Evolutionary conservation across 257 asterid genomes (phyloP).

Genomic region (Oldenlandia corymbosa): DNA sequence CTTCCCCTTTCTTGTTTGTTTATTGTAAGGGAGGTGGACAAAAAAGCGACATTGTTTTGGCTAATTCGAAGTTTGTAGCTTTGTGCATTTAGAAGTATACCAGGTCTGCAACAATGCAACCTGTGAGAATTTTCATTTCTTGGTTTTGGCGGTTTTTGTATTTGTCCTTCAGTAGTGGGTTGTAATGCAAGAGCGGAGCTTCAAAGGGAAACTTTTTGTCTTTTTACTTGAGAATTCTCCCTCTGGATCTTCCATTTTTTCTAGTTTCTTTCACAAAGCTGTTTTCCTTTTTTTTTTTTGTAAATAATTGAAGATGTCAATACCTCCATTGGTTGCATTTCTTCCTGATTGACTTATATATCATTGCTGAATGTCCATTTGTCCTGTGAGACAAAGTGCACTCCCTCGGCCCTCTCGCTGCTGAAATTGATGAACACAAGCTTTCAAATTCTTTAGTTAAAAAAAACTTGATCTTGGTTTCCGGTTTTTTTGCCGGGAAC

Average conservation of each 20-base stretch:
- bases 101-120: background rate
- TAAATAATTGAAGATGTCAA: background rate
- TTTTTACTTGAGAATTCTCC: background rate
- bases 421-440: background rate
- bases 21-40: too few relatives aligned
- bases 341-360: background rate
- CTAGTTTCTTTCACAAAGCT: slow-evolving; percentile 6
- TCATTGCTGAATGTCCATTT: background rate
- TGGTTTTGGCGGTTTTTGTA: background rate
- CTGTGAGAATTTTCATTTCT: background rate
- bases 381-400: background rate
- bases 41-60: background rate
- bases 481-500: too few relatives aligned
- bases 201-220: background rate
- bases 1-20: too few relatives aligned
- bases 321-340: background rate
- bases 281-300: too few relatives aligned
- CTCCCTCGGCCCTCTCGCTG: background rate
- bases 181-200: slow-evolving; percentile 9
- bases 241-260: background rate
- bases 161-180: background rate
- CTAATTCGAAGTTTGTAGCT: background rate
- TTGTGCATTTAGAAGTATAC: too few relatives aligned
- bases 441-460: background rate
- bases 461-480: too few relatives aligned